phyloP scores from a whole-genome alignment of 352 stramenopile species.

The Phytophthora megakarya region DNA sequence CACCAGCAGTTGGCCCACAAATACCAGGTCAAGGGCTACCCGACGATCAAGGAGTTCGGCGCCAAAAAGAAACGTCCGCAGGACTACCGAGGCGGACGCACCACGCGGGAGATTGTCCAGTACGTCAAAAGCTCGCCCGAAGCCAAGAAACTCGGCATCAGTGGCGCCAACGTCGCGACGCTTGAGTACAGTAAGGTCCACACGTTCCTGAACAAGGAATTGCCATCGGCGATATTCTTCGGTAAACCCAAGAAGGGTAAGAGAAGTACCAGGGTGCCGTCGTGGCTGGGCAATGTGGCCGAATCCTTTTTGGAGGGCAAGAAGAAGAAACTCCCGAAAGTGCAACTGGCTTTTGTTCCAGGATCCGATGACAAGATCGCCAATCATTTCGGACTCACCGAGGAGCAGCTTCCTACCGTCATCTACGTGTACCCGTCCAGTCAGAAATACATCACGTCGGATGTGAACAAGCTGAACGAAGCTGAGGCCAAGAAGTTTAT shows the following conservation, averaged over 20 bases:
- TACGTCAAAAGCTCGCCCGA: conserved; percentile 75
- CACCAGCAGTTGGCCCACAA: conserved; percentile 71
- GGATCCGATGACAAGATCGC: conserved; percentile 70
- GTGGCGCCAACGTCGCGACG: conserved; percentile 45
- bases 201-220: conserved; percentile 58
- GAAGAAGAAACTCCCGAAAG: conserved; percentile 60
- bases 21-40: conserved; percentile 79
- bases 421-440: conserved; percentile 61
- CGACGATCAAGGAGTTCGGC: conserved; percentile 86
- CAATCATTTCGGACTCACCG: conserved; percentile 62
- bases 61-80: conserved; percentile 80
- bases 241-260: conserved; percentile 56
- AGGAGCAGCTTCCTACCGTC: conserved; percentile 59
- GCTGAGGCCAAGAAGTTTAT: conserved; percentile 68
- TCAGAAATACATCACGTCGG: conserved; percentile 50
- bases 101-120: conserved; percentile 64
- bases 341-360: conserved; percentile 65
- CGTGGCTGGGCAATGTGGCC: conserved; percentile 61
- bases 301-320: conserved; percentile 61
- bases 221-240: conserved; percentile 74
- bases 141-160: conserved; percentile 72
- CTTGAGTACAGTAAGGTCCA: conserved; percentile 61
- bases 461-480: conserved; percentile 47
- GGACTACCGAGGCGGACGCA: conserved; percentile 74
- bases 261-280: conserved; percentile 53